These are phyloP conservation scores for Pleurotus djamor DNA, from an alignment of 768 basidiomycete genomes.

Conservation along the genomic window DNA sequence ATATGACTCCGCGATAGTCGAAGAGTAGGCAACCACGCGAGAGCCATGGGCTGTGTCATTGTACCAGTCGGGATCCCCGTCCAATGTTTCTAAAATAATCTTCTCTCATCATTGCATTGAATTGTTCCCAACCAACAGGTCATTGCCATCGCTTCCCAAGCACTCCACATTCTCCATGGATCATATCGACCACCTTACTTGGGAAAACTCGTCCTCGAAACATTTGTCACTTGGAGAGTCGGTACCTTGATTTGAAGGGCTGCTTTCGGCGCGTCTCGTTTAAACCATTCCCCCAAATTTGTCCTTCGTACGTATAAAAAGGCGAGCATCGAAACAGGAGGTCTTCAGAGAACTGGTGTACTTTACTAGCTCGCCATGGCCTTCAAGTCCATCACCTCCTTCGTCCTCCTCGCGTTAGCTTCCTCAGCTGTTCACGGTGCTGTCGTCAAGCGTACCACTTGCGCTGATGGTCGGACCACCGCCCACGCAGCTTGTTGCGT, in stretches of 20 bases:
- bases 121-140: neutral
- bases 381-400: constrained; percentile 4
- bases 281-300: neutral
- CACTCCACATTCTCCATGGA: neutral
- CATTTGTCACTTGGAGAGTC: neutral
- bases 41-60: no score
- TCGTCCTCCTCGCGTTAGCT: neutral
- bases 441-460: constrained; percentile 12
- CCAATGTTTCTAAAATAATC: no score
- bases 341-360: neutral
- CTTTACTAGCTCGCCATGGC: constrained; percentile 3
- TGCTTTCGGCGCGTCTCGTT: neutral
- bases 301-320: constrained; percentile 1
- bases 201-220: neutral
- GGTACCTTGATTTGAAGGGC: neutral
- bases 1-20: no score
- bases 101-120: no score
- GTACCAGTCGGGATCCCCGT: no score
- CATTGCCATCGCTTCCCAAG: neutral
- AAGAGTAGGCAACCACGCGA: no score
- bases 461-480: constrained; percentile 11
- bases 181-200: neutral
- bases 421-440: constrained; percentile 1
- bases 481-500: constrained; percentile 10
- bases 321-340: neutral